A percentile compares a stretch with the other conserved stretches of the same genome.
Conservation (phyloP, 2,329 filamentous ascomycete species). For the Botrytis sinoallii region DNA sequence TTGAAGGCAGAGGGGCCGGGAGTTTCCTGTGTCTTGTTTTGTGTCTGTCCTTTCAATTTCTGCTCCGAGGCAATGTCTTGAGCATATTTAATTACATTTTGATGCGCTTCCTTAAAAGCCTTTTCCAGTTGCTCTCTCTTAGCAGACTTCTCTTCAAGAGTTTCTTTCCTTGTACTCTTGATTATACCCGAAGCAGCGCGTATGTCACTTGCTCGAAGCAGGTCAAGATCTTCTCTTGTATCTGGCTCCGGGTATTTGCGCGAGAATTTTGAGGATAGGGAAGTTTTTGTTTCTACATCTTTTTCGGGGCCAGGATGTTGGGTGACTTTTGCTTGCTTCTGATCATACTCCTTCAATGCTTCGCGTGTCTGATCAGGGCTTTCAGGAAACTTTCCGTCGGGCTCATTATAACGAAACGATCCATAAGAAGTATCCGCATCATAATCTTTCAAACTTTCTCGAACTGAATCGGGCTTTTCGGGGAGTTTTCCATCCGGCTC, state of each 20-base stretch:
- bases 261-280: background rate
- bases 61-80: conserved; percentile 20
- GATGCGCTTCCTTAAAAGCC: conserved; percentile 26
- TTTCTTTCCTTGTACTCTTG: conserved; percentile 22
- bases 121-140: conserved; percentile 33
- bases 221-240: conserved; percentile 25
- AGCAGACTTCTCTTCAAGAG: conserved; percentile 29
- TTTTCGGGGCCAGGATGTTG: conserved; percentile 17
- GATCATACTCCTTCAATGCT: conserved; percentile 33
- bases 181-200: conserved; percentile 29
- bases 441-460: conserved; percentile 37
- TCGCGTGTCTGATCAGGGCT: conserved; percentile 36
- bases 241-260: conserved; percentile 11
- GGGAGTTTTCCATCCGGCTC: conserved; percentile 30
- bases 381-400: conserved; percentile 28
- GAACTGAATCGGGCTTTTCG: conserved; percentile 34
- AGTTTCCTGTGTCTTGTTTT: background rate
- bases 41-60: background rate
- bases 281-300: background rate
- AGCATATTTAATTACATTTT: background rate
- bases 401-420: conserved; percentile 30
- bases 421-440: conserved; percentile 22
- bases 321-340: conserved; percentile 3
- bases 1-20: background rate
- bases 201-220: conserved; percentile 31